Percentiles rank a stretch among this genome's conserved stretches.
These are phyloP conservation scores for Gonium pectorale DNA, from an alignment of 139 green algal species.

Conservation along the genomic window DNA sequence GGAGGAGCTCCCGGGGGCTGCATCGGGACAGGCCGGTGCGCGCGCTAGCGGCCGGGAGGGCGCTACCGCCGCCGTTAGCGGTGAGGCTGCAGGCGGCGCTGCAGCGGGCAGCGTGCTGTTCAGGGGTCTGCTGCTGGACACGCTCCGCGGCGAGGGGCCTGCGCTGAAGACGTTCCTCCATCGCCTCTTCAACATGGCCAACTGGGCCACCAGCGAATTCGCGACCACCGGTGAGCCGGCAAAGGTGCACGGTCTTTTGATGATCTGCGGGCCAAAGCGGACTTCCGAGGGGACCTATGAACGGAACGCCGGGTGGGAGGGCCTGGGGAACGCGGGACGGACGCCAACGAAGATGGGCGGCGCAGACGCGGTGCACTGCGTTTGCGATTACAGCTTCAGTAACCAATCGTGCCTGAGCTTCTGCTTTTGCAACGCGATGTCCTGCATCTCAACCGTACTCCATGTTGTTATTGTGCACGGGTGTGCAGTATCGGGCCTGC, in stretches of 20 bases:
- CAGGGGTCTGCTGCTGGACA: conserved; percentile 1
- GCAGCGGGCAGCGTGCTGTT: conserved; percentile 10
- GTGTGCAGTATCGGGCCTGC: conserved; percentile 25
- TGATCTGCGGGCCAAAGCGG: too few relatives aligned
- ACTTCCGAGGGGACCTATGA: too few relatives aligned
- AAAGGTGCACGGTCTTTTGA: too few relatives aligned
- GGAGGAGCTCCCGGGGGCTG: not conserved
- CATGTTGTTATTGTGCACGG: too few relatives aligned
- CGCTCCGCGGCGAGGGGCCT: not conserved
- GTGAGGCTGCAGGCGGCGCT: not conserved
- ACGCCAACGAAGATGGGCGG: too few relatives aligned
- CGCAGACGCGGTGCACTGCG: too few relatives aligned
- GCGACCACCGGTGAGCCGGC: conserved; percentile 56
- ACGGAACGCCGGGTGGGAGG: too few relatives aligned
- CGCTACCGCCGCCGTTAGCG: not conserved
- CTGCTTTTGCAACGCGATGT: too few relatives aligned
- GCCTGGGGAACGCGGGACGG: too few relatives aligned
- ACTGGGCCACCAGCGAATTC: conserved; percentile 90
- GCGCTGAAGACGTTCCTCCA: conserved; percentile 81
- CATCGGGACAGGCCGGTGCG: conserved; percentile 16
- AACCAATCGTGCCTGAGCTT: too few relatives aligned
- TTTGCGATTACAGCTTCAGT: too few relatives aligned
- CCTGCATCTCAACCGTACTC: too few relatives aligned
- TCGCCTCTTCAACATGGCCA: conserved; percentile 87
- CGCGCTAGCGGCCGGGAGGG: not conserved